These are phyloP conservation scores for Phytophthora brassicae DNA, from an alignment of 352 stramenopile genomes.

Conservation along the genomic window DNA sequence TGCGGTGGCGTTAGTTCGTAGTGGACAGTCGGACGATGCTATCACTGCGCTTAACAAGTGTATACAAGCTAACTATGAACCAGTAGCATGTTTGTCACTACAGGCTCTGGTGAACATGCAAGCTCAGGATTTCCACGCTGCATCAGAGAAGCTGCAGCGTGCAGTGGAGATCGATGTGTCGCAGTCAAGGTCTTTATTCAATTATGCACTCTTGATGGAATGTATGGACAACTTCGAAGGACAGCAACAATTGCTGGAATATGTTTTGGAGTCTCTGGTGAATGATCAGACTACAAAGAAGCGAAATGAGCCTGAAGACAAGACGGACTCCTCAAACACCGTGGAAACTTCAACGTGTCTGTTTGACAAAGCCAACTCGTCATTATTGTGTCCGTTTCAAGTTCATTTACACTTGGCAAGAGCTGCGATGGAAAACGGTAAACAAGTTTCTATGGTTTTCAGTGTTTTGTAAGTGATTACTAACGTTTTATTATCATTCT, in stretches of 20 bases:
- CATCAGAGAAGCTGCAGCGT: constrained; percentile 48
- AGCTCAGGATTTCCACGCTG: constrained; percentile 38
- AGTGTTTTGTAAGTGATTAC: not conserved
- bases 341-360: constrained; percentile 7
- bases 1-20: constrained; percentile 46
- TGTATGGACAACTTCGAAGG: constrained; percentile 43
- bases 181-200: constrained; percentile 55
- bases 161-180: constrained; percentile 58
- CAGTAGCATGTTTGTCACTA: constrained; percentile 52
- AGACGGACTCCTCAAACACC: not conserved
- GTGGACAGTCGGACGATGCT: constrained; percentile 15
- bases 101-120: constrained; percentile 47
- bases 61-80: constrained; percentile 50
- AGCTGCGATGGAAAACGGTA: constrained; percentile 52
- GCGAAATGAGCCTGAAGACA: not conserved
- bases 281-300: constrained; percentile 15
- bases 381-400: constrained; percentile 26
- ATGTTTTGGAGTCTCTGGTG: constrained; percentile 26
- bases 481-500: constrained; percentile 3
- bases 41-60: constrained; percentile 40
- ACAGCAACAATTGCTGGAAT: constrained; percentile 68
- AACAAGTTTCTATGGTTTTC: not conserved
- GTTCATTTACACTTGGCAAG: constrained; percentile 39
- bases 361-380: constrained; percentile 20
- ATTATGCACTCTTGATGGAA: constrained; percentile 69